Base-by-base conservation (phyloP, 1,139 yeast species). In the Kodamaea sp. region DNA sequence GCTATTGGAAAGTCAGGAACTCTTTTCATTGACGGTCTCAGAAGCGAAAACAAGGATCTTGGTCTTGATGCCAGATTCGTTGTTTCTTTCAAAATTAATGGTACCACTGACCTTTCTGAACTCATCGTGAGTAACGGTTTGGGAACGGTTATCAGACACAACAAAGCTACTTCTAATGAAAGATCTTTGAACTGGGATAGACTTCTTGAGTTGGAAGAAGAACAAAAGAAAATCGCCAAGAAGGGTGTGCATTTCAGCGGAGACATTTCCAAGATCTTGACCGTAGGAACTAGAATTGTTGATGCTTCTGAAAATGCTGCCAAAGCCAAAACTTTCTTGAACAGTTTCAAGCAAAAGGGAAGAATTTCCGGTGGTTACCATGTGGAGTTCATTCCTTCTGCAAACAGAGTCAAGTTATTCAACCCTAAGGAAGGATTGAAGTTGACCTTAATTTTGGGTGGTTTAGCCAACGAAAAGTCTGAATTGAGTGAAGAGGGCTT, bases 181-280 rank as follows among this genome's bases (percentile, higher is more conserved):
- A 73, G 89, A 47, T 80, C 95, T 1, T 73, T 80, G 25, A 73
- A 79, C 47, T 86, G 95, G 94, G 96, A 87, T 53, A 72, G 70
- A 37, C 70, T 87, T 38, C 59, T 85, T 31, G 95, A 85, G 55
- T 66, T 81, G 35, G 96, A 88, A 57, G 69, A 73, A 29, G 69
- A 67, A 30, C 82, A 92, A 15, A 70, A 66, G 45, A 73, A 70
- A 35, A 61, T 61, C 19, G 69, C 59, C 15, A 76, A 79, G 47
- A 69, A 66, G 37, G 96, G 96, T 21, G 69, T 87, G 35, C 81
- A 74, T 53, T 64, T 48, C 43, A 50, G 57, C 31, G 63, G 62
- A 12, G 70, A 66, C 38, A 69, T 80, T 31, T 69, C 73, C 35
- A 80, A 80, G 51, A 63, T 73, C 4, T 50, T 69, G 34, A 62